Base-by-base conservation (phyloP, 2,329 filamentous ascomycete genomes). In the Cytospora mali region DNA sequence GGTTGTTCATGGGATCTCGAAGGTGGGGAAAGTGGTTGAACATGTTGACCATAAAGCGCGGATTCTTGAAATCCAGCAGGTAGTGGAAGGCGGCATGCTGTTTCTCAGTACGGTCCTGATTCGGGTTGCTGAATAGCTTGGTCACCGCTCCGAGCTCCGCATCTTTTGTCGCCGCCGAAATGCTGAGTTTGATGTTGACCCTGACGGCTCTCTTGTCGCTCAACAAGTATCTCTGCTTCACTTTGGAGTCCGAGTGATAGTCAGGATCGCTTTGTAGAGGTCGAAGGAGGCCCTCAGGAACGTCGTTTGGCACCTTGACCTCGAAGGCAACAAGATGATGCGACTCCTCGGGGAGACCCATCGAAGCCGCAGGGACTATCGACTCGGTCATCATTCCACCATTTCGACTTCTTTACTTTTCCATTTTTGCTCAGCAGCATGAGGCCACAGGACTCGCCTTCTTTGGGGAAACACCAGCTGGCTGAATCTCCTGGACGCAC, bases 21-120 rank as follows among this genome's bases (percentile, higher is more conserved):
- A 72, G 69, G 46, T 70, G 67, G 0, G 70, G 70, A 10, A 66
- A 69, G 0, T 55, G 48, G 6, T 68, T 61, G 46, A 72, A 71
- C 5, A 72, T 53, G 35, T 67, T 66, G 27, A 68, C 58, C 0
- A 23, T 31, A 5, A 67, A 64, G 1, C 62, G 58, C 1, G 67
- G 67, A 9, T 69, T 39, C 14, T 62, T 55, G 48, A 72, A 71
- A 10, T 66, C 54, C 3, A 69, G 18, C 9, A 71, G 42, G 33
- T 68, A 71, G 10, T 66, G 55, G 52, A 69, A 70, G 0, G 68
- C 68, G 1, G 62, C 62, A 1, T 68, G 29, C 28, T 71, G 69
- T 35, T 68, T 66, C 1, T 50, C 48, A 9, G 59, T 54, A 13
- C 60, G 62, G 14, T 56, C n/a, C 1, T 52, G 27, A 4, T 59